Evolutionary conservation across 2,329 filamentous ascomycete genomes (phyloP).

Genomic region (Ascochyta clinopodiicola): DNA sequence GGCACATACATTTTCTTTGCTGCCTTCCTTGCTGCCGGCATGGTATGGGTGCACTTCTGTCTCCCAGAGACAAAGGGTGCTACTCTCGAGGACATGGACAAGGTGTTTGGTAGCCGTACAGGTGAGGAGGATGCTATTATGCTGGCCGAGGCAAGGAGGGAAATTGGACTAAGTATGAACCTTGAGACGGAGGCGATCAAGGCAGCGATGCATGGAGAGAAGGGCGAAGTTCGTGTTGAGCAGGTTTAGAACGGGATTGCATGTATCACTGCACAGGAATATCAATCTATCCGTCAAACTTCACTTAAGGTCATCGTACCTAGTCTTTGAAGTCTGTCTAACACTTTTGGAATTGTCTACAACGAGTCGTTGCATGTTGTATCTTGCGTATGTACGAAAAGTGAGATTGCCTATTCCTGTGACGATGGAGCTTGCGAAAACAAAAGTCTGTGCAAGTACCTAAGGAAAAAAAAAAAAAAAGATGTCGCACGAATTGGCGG

Average conservation of each 20-base stretch:
- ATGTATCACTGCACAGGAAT: not conserved
- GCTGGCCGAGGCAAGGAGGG: conserved; percentile 33
- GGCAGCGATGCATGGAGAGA: conserved; percentile 27
- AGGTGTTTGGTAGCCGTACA: conserved; percentile 34
- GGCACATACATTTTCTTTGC: conserved; percentile 51
- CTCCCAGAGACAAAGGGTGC: conserved; percentile 39
- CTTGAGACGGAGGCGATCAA: conserved; percentile 32
- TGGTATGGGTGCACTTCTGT: conserved; percentile 36
- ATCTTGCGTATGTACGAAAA: too few species aligned
- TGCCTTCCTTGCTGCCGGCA: conserved; percentile 32
- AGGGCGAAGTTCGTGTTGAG: conserved; percentile 25
- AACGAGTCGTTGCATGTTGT: too few species aligned
- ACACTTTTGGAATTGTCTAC: too few species aligned
- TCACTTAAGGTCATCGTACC: not conserved
- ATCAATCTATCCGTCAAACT: not conserved
- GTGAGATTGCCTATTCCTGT: too few species aligned
- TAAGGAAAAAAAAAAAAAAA: conserved; percentile 10
- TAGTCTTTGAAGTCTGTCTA: too few species aligned
- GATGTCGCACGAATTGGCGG: conserved; percentile 28
- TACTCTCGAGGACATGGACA: conserved; percentile 40
- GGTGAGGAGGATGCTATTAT: conserved; percentile 38
- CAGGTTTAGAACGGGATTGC: conserved; percentile 14
- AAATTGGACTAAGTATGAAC: conserved; percentile 33
- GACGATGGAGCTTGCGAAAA: too few species aligned
- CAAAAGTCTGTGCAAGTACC: too few species aligned